phyloP scores from a whole-genome alignment of 176 grass and related monocot species.

The Metroxylon sagu region DNA sequence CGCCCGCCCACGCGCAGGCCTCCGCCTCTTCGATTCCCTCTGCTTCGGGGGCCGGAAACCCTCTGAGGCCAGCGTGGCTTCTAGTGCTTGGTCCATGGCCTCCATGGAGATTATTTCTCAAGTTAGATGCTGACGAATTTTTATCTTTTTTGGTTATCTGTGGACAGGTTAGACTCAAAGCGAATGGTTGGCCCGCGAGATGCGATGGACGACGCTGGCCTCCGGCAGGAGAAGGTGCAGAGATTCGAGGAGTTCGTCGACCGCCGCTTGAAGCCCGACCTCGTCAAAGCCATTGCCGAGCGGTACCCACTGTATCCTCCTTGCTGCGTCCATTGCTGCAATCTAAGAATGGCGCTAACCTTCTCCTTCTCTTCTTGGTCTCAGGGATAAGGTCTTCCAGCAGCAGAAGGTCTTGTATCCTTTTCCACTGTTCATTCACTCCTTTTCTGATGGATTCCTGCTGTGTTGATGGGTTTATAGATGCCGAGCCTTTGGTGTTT shows the following conservation, averaged over 20 bases:
- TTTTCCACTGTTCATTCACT: neutral
- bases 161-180: too few species aligned
- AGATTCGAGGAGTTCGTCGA: conserved; percentile 78
- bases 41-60: too few species aligned
- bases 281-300: conserved; percentile 55
- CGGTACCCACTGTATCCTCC: conserved; percentile 14
- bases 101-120: too few species aligned
- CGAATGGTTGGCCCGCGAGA: too few species aligned
- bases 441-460: too few species aligned
- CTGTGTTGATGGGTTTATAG: too few species aligned
- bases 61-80: too few species aligned
- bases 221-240: conserved; percentile 54
- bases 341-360: neutral
- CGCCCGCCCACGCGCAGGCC: too few species aligned
- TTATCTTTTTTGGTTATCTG: too few species aligned
- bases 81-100: too few species aligned
- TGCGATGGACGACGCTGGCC: conserved; percentile 17
- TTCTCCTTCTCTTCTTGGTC: conserved; percentile 1
- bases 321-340: neutral
- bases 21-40: too few species aligned
- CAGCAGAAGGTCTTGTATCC: conserved; percentile 90
- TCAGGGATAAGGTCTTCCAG: conserved; percentile 56
- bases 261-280: conserved; percentile 58
- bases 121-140: too few species aligned
- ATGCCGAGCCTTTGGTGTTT: neutral